Base-by-base conservation (phyloP, 2,329 filamentous ascomycete species). In the Xylaria sp. region DNA sequence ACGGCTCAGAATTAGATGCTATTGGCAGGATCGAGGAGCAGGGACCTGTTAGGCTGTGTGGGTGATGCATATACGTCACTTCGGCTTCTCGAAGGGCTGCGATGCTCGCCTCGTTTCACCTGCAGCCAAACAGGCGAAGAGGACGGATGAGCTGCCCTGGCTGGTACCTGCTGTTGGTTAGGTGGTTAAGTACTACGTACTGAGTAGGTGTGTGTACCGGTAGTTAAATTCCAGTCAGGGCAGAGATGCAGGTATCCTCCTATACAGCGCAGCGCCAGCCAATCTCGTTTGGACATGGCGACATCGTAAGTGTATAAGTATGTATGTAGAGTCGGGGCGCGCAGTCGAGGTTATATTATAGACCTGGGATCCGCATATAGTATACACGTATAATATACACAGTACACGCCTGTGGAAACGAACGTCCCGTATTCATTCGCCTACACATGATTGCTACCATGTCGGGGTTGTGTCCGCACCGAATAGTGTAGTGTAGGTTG, bases 61-160 rank as follows among this genome's bases (percentile, higher is more conserved):
- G 27, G 13, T 54, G 16, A 21, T 54, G 51, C 51, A 58, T 25
- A 44, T 58, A 58, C 55, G 55, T 58, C 55, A 58, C 25, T 21
- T 29, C 18, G 16, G 44, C 23, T 63, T 54, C 29, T 55, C 12
- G 48, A 51, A 60, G 60, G 60, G 53, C 59, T 55, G 63, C 12
- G 32, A 21, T 44, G 37, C 23, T 53, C 48, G 59, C 63, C 63
- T 69, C 61, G 63, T 62, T 63, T 63, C 59, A 51, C 23, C 40
- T 42, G 35, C 58, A 59, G 59, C 63, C 67, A 66, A 60, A 48
- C 53, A 66, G 47, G 48, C 18, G 40, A 60, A 32, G 61, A 59
- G 48, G 27, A 66, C n/a, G 63, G 27, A 68, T 25, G 62, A 54
- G 57, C 42, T 68, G 18, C 54, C 23, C 10, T 40, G 8, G 53